phyloP scores from a whole-genome alignment of 106 monocot species.

The Xerophyta viscosa region DNA sequence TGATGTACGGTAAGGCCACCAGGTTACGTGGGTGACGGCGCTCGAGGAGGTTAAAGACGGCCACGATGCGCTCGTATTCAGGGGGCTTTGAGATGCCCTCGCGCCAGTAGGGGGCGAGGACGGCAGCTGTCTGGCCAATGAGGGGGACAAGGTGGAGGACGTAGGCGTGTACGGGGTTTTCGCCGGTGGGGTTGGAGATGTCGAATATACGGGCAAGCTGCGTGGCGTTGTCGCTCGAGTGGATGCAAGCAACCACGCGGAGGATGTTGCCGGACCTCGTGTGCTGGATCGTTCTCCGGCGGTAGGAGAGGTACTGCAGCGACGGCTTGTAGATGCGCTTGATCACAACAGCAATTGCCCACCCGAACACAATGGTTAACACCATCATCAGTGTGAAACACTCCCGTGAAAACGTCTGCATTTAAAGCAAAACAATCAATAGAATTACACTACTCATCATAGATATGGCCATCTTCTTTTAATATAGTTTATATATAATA shows the following conservation, averaged over 20 bases:
- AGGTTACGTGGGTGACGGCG: not conserved
- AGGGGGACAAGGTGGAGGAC: conserved; percentile 6
- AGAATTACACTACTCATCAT: too few relatives aligned
- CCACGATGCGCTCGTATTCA: not conserved
- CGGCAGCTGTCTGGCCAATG: conserved; percentile 3
- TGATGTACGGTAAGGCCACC: not conserved
- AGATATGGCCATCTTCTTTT: too few relatives aligned
- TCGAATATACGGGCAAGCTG: conserved; percentile 5
- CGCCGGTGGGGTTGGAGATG: not conserved
- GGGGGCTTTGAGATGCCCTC: not conserved
- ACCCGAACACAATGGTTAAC: not conserved
- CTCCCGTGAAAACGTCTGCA: too few relatives aligned
- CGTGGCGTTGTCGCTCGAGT: not conserved
- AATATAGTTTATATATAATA: too few relatives aligned
- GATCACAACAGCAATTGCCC: not conserved
- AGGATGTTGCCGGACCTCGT: not conserved
- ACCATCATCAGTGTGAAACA: not conserved
- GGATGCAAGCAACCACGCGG: not conserved
- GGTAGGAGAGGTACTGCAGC: not conserved
- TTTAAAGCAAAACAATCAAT: too few relatives aligned
- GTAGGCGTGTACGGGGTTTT: not conserved
- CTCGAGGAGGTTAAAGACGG: conserved; percentile 1
- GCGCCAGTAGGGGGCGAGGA: not conserved
- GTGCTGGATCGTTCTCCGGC: conserved; percentile 13
- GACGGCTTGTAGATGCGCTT: conserved; percentile 7